These are phyloP conservation scores for Corylus heterophylla DNA, from an alignment of 306 rosid species.

Conservation along the genomic window DNA sequence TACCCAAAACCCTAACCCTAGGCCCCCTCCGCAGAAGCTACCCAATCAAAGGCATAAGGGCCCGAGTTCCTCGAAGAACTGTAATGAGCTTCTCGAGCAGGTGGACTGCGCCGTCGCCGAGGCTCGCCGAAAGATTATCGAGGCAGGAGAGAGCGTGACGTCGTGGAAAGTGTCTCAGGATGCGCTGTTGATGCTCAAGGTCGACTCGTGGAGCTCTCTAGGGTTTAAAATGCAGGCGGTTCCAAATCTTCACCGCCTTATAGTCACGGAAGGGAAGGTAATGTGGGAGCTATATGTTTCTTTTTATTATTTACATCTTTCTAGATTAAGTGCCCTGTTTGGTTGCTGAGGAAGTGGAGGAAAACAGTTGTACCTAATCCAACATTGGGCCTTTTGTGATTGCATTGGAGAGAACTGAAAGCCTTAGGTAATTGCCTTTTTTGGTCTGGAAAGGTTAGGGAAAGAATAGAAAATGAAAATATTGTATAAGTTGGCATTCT, in stretches of 20 bases:
- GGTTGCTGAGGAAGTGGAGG: conserved; percentile 15
- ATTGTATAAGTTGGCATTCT: neutral
- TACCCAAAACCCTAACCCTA: conserved; percentile 16
- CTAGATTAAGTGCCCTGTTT: neutral
- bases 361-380: neutral
- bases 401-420: neutral
- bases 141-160: conserved; percentile 54
- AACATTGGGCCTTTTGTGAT: neutral
- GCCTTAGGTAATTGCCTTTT: neutral
- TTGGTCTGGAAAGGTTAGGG: neutral
- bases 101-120: conserved; percentile 43
- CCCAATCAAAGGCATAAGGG: conserved; percentile 2
- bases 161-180: conserved; percentile 73
- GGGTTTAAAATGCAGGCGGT: conserved; percentile 78
- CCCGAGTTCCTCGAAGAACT: conserved; percentile 20
- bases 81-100: conserved; percentile 26
- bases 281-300: neutral
- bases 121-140: conserved; percentile 48
- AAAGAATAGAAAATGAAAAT: neutral
- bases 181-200: conserved; percentile 51
- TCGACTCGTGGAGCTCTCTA: conserved; percentile 60
- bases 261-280: conserved; percentile 77
- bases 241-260: conserved; percentile 58
- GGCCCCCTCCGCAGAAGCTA: neutral
- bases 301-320: neutral